Evolutionary conservation across 148 eudicot genomes (phyloP).

Genomic region (Diospyros lotus): DNA sequence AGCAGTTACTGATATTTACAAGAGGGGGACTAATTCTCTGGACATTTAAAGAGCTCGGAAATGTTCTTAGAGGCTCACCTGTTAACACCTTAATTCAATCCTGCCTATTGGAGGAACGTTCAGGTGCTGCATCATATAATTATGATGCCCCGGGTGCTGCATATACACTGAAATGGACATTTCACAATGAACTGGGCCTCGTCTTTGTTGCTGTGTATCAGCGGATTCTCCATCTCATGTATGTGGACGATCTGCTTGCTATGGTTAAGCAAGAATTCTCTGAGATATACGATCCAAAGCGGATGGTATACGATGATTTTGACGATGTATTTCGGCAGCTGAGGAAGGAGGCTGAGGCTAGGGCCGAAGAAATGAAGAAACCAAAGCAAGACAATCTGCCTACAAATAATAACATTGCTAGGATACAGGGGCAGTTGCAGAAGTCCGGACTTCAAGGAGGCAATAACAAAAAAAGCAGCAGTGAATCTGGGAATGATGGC

Average conservation of each 20-base stretch:
- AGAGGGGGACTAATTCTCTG: conserved; percentile 94
- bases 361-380: conserved; percentile 81
- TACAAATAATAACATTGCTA: conserved; percentile 24
- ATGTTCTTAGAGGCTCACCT: conserved; percentile 85
- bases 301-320: conserved; percentile 60
- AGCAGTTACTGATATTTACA: conserved; percentile 80
- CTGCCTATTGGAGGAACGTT: conserved; percentile 86
- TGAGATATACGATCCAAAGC: conserved; percentile 65
- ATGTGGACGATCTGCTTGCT: conserved; percentile 82
- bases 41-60: conserved; percentile 83
- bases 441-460: conserved; percentile 49
- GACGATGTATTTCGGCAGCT: conserved; percentile 76
- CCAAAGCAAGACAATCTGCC: conserved; percentile 52
- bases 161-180: conserved; percentile 89
- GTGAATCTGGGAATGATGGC: conserved; percentile 37
- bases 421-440: conserved; percentile 57
- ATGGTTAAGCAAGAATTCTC: conserved; percentile 88
- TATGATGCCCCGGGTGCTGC: conserved; percentile 74
- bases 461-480: conserved; percentile 51
- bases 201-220: conserved; percentile 96
- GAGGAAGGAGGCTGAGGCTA: conserved; percentile 81
- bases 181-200: conserved; percentile 85
- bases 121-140: conserved; percentile 70
- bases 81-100: conserved; percentile 83
- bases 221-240: conserved; percentile 67